A percentile compares a stretch with the other conserved stretches of the same genome.
Evolutionary conservation across 305 asterid genomes (phyloP).

Genomic region (Striga hermonthica): DNA sequence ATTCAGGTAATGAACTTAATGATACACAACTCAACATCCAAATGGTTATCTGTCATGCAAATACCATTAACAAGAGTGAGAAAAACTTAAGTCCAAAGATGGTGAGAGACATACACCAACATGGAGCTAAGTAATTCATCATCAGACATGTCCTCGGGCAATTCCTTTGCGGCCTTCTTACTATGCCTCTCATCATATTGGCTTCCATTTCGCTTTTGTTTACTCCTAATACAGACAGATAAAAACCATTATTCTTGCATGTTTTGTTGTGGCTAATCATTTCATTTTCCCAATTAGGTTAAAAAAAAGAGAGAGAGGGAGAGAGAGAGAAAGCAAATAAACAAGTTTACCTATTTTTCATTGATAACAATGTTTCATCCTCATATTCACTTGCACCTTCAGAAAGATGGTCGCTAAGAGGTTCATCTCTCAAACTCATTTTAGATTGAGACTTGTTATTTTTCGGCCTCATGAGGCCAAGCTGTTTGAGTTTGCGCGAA

Average conservation of each 20-base stretch:
- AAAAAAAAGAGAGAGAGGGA: neutral
- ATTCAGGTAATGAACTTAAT: neutral
- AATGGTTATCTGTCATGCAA: neutral
- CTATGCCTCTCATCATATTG: constrained; percentile 33
- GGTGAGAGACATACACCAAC: constrained; percentile 40
- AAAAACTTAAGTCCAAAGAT: constrained; percentile 10
- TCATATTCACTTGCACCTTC: constrained; percentile 55
- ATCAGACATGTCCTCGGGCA: constrained; percentile 42
- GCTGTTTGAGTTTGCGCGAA: constrained; percentile 86
- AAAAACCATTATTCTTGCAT: neutral
- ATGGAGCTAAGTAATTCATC: constrained; percentile 61
- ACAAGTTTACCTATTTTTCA: constrained; percentile 55
- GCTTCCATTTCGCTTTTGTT: constrained; percentile 38
- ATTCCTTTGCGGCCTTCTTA: constrained; percentile 38
- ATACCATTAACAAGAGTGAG: neutral
- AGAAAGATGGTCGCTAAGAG: constrained; percentile 38
- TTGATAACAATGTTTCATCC: constrained; percentile 61
- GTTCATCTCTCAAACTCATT: constrained; percentile 54
- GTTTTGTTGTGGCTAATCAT: constrained; percentile 5
- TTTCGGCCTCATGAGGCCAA: constrained; percentile 60
- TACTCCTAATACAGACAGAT: constrained; percentile 44
- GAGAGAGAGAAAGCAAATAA: constrained; percentile 8
- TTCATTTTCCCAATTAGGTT: constrained; percentile 1
- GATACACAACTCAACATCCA: neutral
- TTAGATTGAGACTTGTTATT: constrained; percentile 46